phyloP scores from a whole-genome alignment of 106 monocot species.

The Apostasia ramifera region DNA sequence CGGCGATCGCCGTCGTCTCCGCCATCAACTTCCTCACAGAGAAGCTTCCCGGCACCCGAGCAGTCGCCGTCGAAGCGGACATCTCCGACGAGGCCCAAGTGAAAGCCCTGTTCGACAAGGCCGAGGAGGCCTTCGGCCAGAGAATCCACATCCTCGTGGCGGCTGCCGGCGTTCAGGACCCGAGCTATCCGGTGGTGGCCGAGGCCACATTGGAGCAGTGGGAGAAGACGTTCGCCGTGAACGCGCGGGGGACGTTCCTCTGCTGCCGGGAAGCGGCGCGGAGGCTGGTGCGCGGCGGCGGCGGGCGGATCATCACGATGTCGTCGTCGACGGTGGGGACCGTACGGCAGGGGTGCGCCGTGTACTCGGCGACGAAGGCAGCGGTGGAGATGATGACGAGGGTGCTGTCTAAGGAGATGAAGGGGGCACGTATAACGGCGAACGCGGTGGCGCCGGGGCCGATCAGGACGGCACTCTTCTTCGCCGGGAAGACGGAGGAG shows the following conservation, averaged over 20 bases:
- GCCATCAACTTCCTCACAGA: background rate
- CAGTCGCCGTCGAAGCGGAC: constrained; percentile 12
- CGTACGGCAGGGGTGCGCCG: constrained; percentile 10
- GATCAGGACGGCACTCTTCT: constrained; percentile 15
- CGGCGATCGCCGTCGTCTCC: background rate
- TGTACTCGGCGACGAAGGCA: constrained; percentile 13
- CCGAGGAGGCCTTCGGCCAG: constrained; percentile 14
- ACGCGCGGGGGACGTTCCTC: constrained; percentile 15
- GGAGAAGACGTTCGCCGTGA: constrained; percentile 9
- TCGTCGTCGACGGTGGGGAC: constrained; percentile 22
- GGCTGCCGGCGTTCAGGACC: constrained; percentile 10
- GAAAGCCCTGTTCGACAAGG: constrained; percentile 10
- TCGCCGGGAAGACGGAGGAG: constrained; percentile 24
- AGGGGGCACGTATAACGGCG: constrained; percentile 16
- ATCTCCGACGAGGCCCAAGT: constrained; percentile 6
- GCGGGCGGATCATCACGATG: constrained; percentile 20
- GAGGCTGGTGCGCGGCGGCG: constrained; percentile 11
- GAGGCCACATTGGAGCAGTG: constrained; percentile 2
- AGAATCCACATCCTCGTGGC: constrained; percentile 7
- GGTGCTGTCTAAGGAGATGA: constrained; percentile 23
- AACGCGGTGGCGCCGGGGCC: constrained; percentile 24
- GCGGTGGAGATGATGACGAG: constrained; percentile 17
- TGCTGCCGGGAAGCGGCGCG: constrained; percentile 14
- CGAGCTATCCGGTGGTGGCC: constrained; percentile 3
- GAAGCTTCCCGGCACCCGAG: background rate